phyloP scores from a whole-genome alignment of 2,329 filamentous ascomycete species.

The Botryosphaeria dothidea region DNA sequence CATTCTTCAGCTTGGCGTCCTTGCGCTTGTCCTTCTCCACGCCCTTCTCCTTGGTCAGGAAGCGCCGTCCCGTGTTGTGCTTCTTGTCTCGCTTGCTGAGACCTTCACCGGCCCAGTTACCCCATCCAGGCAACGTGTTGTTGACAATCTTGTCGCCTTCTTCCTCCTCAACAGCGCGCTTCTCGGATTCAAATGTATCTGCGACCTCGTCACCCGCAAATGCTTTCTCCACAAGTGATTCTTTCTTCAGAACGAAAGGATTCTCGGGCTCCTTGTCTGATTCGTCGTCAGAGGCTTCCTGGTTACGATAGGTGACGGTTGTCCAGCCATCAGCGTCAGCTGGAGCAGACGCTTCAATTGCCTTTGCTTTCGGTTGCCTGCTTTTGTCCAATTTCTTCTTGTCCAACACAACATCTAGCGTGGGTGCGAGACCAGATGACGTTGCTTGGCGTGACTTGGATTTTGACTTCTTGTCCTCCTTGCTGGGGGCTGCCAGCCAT shows the following conservation, averaged over 20 bases:
- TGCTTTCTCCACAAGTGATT: slow-evolving; percentile 73
- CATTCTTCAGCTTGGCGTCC: slow-evolving; percentile 77
- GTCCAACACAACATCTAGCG: neutral
- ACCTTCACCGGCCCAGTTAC: slow-evolving; percentile 84
- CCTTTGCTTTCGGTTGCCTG: slow-evolving; percentile 28
- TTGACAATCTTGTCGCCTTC: slow-evolving; percentile 84
- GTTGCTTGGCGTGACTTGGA: slow-evolving; percentile 25
- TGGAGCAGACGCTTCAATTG: slow-evolving; percentile 34
- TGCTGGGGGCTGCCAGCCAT: slow-evolving; percentile 33
- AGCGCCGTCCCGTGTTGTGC: slow-evolving; percentile 48
- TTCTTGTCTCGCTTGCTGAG: slow-evolving; percentile 69
- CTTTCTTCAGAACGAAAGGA: slow-evolving; percentile 49
- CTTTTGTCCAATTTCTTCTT: slow-evolving; percentile 3
- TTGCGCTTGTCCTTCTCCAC: slow-evolving; percentile 76
- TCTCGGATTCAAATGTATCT: slow-evolving; percentile 78
- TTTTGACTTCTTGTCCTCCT: slow-evolving; percentile 24
- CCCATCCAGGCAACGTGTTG: slow-evolving; percentile 91
- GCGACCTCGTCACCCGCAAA: slow-evolving; percentile 87
- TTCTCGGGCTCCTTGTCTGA: slow-evolving; percentile 44
- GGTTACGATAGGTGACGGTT: slow-evolving; percentile 41
- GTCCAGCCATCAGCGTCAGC: slow-evolving; percentile 47
- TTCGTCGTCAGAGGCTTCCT: slow-evolving; percentile 30
- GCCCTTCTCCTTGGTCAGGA: slow-evolving; percentile 63
- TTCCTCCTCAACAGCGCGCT: slow-evolving; percentile 67
- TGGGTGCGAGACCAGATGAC: slow-evolving; percentile 9